A percentile compares a stretch with the other conserved stretches of the same genome.
Conservation (phyloP, 2,329 filamentous ascomycete species). For the Cercospora sesami region DNA sequence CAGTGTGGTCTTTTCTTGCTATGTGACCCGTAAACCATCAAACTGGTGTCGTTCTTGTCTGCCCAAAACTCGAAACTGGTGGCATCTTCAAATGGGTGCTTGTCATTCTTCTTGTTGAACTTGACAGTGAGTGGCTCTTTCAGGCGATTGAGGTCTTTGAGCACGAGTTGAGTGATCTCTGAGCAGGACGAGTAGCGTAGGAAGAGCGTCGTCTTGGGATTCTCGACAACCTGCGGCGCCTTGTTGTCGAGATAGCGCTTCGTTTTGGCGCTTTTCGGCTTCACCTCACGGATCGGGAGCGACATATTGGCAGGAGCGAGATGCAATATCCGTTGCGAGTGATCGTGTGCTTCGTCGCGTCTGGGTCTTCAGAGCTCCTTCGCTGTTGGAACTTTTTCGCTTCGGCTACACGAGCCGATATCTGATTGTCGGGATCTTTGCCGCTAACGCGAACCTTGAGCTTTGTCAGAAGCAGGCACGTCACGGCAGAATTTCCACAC, state of each 20-base stretch:
- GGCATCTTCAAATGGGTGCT: constrained; percentile 91
- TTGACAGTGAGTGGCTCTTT: constrained; percentile 83
- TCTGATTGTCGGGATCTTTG: constrained; percentile 4
- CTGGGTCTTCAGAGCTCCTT: background rate
- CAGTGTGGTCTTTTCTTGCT: constrained; percentile 96
- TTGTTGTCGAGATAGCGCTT: constrained; percentile 93
- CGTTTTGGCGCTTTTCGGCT: constrained; percentile 76
- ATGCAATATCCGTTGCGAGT: background rate
- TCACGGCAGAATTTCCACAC: constrained; percentile 9
- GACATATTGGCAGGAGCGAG: constrained; percentile 19
- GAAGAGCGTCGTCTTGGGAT: constrained; percentile 85
- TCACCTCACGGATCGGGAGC: constrained; percentile 59
- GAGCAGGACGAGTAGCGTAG: constrained; percentile 85
- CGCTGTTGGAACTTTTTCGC: constrained; percentile 5
- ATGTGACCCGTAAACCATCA: constrained; percentile 80
- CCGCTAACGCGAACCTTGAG: constrained; percentile 5
- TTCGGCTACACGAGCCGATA: constrained; percentile 2
- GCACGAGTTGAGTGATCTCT: constrained; percentile 75
- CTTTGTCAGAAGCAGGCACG: background rate
- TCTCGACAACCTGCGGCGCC: constrained; percentile 84
- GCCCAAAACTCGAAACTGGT: constrained; percentile 90
- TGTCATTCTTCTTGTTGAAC: constrained; percentile 95
- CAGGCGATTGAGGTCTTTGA: constrained; percentile 81
- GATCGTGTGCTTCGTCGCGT: background rate
- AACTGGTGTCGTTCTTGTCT: constrained; percentile 88